Conservation (phyloP, 192 early-diverging fungal genomes). For the Globomyces pollinis-pini region DNA sequence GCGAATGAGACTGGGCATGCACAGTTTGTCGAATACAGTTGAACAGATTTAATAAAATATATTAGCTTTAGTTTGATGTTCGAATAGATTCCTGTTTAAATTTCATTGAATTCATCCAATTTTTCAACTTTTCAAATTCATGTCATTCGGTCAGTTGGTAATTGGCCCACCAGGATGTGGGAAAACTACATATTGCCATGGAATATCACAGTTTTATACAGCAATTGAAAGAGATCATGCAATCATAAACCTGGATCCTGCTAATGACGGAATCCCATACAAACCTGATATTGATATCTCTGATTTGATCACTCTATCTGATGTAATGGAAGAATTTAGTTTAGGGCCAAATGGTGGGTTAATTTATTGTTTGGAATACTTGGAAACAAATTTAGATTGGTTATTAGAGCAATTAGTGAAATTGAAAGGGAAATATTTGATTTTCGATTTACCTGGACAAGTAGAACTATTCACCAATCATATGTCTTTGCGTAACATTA, state of each 20-base stretch:
- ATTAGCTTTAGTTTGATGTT: no score
- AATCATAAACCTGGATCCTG: constrained; percentile 56
- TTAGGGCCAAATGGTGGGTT: constrained; percentile 54
- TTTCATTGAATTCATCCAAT: no score
- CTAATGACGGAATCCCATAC: constrained; percentile 51
- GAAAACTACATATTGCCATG: constrained; percentile 51
- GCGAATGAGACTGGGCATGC: constrained; percentile 43
- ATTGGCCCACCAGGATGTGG: constrained; percentile 37
- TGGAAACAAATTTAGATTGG: constrained; percentile 57
- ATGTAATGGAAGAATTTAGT: constrained; percentile 39
- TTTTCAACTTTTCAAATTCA: constrained; percentile 1
- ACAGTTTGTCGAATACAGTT: constrained; percentile 38
- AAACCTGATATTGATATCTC: constrained; percentile 38
- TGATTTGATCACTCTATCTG: constrained; percentile 46
- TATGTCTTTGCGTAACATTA: constrained; percentile 66
- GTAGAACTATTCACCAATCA: constrained; percentile 61
- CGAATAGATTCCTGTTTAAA: no score
- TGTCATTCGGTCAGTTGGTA: constrained; percentile 40
- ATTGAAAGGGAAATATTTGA: constrained; percentile 45
- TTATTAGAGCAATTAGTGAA: constrained; percentile 27
- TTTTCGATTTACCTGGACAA: constrained; percentile 57
- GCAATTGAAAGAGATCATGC: constrained; percentile 26
- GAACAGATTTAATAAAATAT: no score
- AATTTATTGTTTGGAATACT: constrained; percentile 57
- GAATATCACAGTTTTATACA: constrained; percentile 39